These are phyloP conservation scores for Marasmius tenuissimus DNA, from an alignment of 1,284 basidiomycete genomes.

Conservation along the genomic window DNA sequence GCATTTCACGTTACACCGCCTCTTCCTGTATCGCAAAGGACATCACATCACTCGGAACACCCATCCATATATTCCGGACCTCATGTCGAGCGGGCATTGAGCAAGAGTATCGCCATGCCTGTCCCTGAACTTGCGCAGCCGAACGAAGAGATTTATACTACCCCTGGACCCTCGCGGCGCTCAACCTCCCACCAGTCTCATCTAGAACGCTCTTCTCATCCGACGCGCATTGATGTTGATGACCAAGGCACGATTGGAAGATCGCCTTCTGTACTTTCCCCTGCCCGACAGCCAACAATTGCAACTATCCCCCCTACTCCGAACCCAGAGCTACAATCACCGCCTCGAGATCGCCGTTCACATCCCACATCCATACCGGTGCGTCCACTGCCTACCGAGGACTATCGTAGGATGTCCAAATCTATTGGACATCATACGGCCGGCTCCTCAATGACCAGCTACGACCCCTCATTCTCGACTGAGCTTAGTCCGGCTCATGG, in stretches of 20 bases:
- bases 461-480: conserved; percentile 12
- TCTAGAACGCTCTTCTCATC: conserved; percentile 9
- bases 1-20: background rate
- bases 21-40: background rate
- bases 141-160: background rate
- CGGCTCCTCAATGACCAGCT: background rate
- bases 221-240: conserved; percentile 13
- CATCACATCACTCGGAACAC: background rate
- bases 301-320: background rate
- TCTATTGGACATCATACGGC: conserved; percentile 3
- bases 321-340: background rate
- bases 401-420: conserved; percentile 14
- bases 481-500: conserved; percentile 8
- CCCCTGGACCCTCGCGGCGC: background rate
- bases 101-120: background rate
- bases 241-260: background rate
- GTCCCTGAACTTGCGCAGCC: background rate
- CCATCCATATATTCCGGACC: background rate
- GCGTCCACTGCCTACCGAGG: conserved; percentile 11
- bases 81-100: background rate
- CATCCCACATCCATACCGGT: conserved; percentile 8
- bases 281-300: conserved; percentile 2
- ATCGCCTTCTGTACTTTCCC: background rate
- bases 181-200: background rate
- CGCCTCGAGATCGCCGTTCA: background rate